A percentile compares a stretch with the other conserved stretches of the same genome.
phyloP scores from a whole-genome alignment of 177 flowering plant species.

The Vitis hybrid region DNA sequence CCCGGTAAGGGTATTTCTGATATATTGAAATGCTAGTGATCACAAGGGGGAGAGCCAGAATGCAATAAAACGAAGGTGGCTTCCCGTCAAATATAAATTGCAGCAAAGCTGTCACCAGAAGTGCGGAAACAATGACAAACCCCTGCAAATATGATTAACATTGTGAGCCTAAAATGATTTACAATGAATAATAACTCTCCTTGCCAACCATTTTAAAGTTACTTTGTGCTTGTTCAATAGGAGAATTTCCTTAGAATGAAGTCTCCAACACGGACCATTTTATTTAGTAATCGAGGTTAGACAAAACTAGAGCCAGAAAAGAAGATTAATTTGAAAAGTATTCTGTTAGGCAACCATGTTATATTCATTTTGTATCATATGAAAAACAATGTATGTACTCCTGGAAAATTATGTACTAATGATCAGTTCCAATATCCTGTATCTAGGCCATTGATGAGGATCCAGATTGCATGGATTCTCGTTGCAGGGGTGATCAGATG shows the following conservation, averaged over 20 bases:
- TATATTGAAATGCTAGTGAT: conserved; percentile 80
- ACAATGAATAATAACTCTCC: too few species aligned
- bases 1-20: conserved; percentile 85
- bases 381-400: not conserved
- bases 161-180: not conserved
- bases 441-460: not conserved
- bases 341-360: too few species aligned
- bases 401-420: not conserved
- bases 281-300: too few species aligned
- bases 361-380: not conserved
- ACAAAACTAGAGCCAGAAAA: too few species aligned
- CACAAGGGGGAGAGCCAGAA: conserved; percentile 83
- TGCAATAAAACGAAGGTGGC: conserved; percentile 86
- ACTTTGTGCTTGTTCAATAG: too few species aligned
- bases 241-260: too few species aligned
- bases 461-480: too few species aligned
- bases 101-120: conserved; percentile 92
- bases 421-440: not conserved
- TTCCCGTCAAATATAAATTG: conserved; percentile 90
- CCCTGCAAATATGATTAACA: conserved; percentile 57
- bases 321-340: too few species aligned
- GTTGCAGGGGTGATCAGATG: too few species aligned
- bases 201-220: too few species aligned
- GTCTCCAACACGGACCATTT: too few species aligned
- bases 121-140: conserved; percentile 95